Percentiles rank a stretch among this genome's conserved stretches.
These are phyloP conservation scores for Xerocomus nothofagi DNA, from an alignment of 1,284 basidiomycete species.

Conservation along the genomic window DNA sequence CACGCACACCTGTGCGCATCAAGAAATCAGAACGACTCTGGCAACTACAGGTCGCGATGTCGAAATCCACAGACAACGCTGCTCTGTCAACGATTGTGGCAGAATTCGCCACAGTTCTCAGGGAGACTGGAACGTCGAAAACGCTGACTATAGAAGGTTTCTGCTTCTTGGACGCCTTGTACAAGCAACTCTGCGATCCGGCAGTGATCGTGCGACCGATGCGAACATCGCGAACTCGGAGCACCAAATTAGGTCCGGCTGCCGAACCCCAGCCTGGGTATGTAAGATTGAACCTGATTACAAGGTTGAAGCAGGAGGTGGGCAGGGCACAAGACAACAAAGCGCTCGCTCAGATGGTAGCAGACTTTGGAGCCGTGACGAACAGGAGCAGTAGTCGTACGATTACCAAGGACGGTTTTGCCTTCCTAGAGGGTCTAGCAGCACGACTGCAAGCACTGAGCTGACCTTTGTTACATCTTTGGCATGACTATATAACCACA, in stretches of 20 bases:
- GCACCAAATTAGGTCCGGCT: slow-evolving; percentile 35
- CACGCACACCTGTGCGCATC: slow-evolving; percentile 35
- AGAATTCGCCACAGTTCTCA: slow-evolving; percentile 59
- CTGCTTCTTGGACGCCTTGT: slow-evolving; percentile 62
- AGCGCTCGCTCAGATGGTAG: slow-evolving; percentile 59
- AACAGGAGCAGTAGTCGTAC: slow-evolving; percentile 64
- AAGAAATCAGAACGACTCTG: slow-evolving; percentile 56
- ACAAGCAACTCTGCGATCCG: slow-evolving; percentile 67
- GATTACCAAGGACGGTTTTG: slow-evolving; percentile 73
- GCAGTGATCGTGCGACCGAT: slow-evolving; percentile 55
- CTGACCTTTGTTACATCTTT: slow-evolving; percentile 8
- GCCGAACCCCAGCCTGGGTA: slow-evolving; percentile 42
- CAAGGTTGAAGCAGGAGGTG: slow-evolving; percentile 55
- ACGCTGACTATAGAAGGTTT: slow-evolving; percentile 71
- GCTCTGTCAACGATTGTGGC: slow-evolving; percentile 51
- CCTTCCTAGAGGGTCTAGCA: slow-evolving; percentile 62
- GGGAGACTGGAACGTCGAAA: slow-evolving; percentile 62
- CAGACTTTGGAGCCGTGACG: slow-evolving; percentile 65
- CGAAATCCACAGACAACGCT: slow-evolving; percentile 52
- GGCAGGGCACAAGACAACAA: slow-evolving; percentile 48
- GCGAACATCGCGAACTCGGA: slow-evolving; percentile 47
- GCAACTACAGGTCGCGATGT: slow-evolving; percentile 44
- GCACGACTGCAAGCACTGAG: slow-evolving; percentile 43
- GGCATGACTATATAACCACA: background rate
- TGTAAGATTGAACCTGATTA: slow-evolving; percentile 58